These are phyloP conservation scores for Oryza australiensis DNA, from an alignment of 176 grass and related monocot genomes.

Conservation along the genomic window DNA sequence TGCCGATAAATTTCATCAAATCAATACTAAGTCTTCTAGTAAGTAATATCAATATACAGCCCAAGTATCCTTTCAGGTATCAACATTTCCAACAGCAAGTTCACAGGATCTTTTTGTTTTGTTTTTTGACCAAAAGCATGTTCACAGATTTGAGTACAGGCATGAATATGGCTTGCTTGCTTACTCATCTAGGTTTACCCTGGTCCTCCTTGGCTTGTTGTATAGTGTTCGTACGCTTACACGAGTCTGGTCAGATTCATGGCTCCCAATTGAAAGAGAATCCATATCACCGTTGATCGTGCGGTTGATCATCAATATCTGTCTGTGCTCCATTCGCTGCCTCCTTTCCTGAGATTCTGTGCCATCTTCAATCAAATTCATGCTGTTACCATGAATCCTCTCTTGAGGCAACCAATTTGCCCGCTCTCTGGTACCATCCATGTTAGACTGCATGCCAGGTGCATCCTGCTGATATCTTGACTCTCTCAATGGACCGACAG, in stretches of 20 bases:
- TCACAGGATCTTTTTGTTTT: neutral
- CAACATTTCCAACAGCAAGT: neutral
- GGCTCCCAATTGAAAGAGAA: slow-evolving; percentile 17
- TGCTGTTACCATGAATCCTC: slow-evolving; percentile 24
- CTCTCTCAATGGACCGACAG: slow-evolving; percentile 16
- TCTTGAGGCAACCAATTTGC: slow-evolving; percentile 14
- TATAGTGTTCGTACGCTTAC: slow-evolving; percentile 10
- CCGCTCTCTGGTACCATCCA: slow-evolving; percentile 19
- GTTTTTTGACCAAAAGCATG: too few species aligned
- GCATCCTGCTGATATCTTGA: slow-evolving; percentile 13
- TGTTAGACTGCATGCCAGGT: neutral
- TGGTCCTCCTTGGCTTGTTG: slow-evolving; percentile 44
- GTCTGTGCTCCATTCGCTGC: slow-evolving; percentile 40
- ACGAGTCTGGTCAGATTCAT: slow-evolving; percentile 23
- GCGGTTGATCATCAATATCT: slow-evolving; percentile 44
- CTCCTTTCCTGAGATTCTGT: slow-evolving; percentile 31
- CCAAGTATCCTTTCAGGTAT: neutral
- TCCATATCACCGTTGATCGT: slow-evolving; percentile 40
- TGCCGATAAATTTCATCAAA: neutral
- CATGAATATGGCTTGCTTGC: neutral
- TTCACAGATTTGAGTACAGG: neutral
- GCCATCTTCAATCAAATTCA: slow-evolving; percentile 14
- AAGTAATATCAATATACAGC: slow-evolving; percentile 41
- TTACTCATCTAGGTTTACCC: slow-evolving; percentile 37
- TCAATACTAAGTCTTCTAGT: slow-evolving; percentile 8